A percentile compares a stretch with the other conserved stretches of the same genome.
phyloP scores from a whole-genome alignment of 176 grass and related monocot species.

The Avena sativa region DNA sequence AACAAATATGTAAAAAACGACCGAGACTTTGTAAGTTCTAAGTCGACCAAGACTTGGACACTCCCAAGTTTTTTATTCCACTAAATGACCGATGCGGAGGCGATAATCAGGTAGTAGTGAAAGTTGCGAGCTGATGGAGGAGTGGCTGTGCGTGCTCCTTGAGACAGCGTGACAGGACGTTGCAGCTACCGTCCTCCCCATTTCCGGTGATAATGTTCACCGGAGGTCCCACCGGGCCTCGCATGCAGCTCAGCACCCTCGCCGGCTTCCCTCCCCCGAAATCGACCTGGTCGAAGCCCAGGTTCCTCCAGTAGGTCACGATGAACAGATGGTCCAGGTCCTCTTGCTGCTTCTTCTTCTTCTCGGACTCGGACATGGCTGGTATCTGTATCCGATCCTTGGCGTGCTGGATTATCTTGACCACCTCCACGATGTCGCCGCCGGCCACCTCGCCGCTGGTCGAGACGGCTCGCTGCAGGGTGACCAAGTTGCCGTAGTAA shows the following conservation, averaged over 20 bases:
- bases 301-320: conserved; percentile 1
- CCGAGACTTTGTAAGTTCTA: too few relatives aligned
- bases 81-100: too few relatives aligned
- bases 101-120: background rate
- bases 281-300: background rate
- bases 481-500: conserved; percentile 48
- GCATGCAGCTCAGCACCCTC: conserved; percentile 4
- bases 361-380: background rate
- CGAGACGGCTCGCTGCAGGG: background rate
- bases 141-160: background rate
- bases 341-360: background rate
- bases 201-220: conserved; percentile 1
- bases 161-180: background rate
- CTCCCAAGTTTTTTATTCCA: too few relatives aligned
- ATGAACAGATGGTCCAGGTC: background rate
- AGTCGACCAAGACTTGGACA: too few relatives aligned
- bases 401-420: background rate
- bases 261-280: background rate
- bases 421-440: conserved; percentile 24
- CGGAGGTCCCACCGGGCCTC: background rate
- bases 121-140: background rate
- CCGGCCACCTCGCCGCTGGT: background rate
- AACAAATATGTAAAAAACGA: too few relatives aligned
- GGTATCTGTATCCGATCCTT: background rate
- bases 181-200: background rate